phyloP scores from a whole-genome alignment of 2,329 filamentous ascomycete species.

The Tolypocladium endophyticum region DNA sequence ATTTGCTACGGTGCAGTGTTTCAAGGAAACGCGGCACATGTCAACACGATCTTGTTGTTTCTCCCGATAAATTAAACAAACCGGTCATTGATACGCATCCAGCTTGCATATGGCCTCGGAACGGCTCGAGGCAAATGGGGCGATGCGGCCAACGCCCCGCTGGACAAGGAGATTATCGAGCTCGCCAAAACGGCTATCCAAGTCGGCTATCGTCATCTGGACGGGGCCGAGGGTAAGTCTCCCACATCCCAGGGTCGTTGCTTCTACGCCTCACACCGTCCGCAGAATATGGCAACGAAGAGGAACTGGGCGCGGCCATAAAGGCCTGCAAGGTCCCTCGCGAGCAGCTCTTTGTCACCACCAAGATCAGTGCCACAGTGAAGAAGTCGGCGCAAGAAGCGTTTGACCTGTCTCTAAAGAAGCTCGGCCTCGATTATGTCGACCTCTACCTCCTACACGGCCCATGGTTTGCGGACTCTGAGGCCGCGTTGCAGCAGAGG shows the following conservation, averaged over 20 bases:
- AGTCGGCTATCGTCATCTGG: conserved; percentile 61
- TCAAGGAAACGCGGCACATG: background rate
- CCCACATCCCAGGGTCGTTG: background rate
- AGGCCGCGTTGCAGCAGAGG: conserved; percentile 42
- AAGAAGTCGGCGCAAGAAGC: conserved; percentile 34
- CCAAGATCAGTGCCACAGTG: conserved; percentile 38
- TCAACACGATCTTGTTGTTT: too few relatives aligned
- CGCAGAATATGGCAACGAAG: conserved; percentile 53
- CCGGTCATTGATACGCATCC: background rate
- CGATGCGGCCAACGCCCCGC: conserved; percentile 24
- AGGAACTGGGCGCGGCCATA: conserved; percentile 62
- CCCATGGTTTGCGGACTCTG: conserved; percentile 40
- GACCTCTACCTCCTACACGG: conserved; percentile 59
- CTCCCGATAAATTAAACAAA: too few relatives aligned
- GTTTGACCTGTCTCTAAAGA: conserved; percentile 49
- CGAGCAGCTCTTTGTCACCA: conserved; percentile 58
- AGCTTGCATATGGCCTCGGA: conserved; percentile 64
- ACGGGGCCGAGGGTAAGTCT: conserved; percentile 56
- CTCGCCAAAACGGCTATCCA: conserved; percentile 52
- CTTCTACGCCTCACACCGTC: background rate
- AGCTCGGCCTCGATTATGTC: conserved; percentile 59
- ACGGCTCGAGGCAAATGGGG: conserved; percentile 48
- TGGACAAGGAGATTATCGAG: conserved; percentile 43
- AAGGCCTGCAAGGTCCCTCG: conserved; percentile 54
- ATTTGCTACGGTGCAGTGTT: too few relatives aligned